Evolutionary conservation across 371 early-diverging fungal species (phyloP).

Genomic region (Mucor ambiguus): DNA sequence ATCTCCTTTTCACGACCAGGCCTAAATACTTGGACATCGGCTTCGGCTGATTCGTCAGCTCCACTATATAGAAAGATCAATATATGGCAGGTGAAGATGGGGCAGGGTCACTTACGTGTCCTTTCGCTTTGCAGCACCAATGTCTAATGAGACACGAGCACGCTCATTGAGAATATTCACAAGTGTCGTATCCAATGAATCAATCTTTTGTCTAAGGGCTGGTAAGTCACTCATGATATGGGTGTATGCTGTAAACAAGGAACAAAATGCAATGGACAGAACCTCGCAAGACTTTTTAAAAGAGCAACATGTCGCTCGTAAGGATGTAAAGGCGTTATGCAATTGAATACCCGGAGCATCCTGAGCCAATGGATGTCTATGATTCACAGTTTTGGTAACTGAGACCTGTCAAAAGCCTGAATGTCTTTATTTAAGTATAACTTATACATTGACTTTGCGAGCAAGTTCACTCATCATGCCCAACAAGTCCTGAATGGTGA

Average conservation of each 20-base stretch:
- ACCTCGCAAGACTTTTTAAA: not conserved
- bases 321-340: slow-evolving; percentile 3
- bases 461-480: slow-evolving; percentile 67
- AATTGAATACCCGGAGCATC: not conserved
- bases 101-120: slow-evolving; percentile 11
- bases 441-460: slow-evolving; percentile 49
- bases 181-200: slow-evolving; percentile 76
- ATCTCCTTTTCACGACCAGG: slow-evolving; percentile 70
- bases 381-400: slow-evolving; percentile 3
- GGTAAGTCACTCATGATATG: slow-evolving; percentile 45
- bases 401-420: not conserved
- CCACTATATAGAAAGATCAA: slow-evolving; percentile 14
- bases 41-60: slow-evolving; percentile 20
- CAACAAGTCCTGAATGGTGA: slow-evolving; percentile 85
- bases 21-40: slow-evolving; percentile 64
- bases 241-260: slow-evolving; percentile 11
- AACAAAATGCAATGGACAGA: not conserved
- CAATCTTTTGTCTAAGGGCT: slow-evolving; percentile 69
- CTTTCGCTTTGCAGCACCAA: slow-evolving; percentile 74
- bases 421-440: not conserved
- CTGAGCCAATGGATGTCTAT: not conserved
- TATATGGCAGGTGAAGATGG: not conserved
- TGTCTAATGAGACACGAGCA: slow-evolving; percentile 83
- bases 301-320: not conserved
- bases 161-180: slow-evolving; percentile 84